Evolutionary conservation across 225 moss, liverwort and hornwort genomes (phyloP).

Genomic region (Pseudoscleropodium purum): DNA sequence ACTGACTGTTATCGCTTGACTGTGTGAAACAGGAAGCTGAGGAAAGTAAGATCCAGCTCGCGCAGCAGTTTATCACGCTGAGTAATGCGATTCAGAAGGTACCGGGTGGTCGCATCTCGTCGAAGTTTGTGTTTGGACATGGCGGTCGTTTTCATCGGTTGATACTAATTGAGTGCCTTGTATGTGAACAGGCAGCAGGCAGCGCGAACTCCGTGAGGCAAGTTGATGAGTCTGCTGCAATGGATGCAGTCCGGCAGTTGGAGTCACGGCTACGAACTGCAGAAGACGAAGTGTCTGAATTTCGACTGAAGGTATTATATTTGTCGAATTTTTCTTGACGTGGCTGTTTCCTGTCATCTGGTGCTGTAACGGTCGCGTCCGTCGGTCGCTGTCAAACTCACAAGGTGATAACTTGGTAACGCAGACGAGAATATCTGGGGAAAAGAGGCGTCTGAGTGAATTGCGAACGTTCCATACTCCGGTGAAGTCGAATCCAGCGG

Average conservation of each 20-base stretch:
- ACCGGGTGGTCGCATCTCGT: not conserved
- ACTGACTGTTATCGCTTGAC: not conserved
- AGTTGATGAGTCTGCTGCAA: conserved; percentile 56
- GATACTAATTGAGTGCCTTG: not conserved
- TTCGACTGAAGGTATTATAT: conserved; percentile 43
- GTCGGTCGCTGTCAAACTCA: not conserved
- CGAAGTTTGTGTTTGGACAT: not conserved
- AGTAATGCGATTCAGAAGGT: conserved; percentile 75
- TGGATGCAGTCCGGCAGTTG: conserved; percentile 58
- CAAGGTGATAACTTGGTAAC: not conserved
- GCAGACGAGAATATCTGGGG: conserved; percentile 73
- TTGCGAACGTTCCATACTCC: conserved; percentile 59
- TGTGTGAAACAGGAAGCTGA: conserved; percentile 61
- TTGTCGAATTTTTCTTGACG: not conserved
- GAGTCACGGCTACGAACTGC: conserved; percentile 38
- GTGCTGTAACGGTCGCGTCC: not conserved
- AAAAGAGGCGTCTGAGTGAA: conserved; percentile 69
- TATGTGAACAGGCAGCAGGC: conserved; percentile 56
- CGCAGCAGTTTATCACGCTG: conserved; percentile 66
- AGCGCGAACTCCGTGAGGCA: conserved; percentile 37
- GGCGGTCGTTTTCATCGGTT: not conserved
- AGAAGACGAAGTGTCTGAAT: conserved; percentile 66
- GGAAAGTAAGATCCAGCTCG: conserved; percentile 73
- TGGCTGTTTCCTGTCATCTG: not conserved
- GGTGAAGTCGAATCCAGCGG: conserved; percentile 20